Evolutionary conservation across 2,329 filamentous ascomycete species (phyloP).

Genomic region (Orbilia oligospora): DNA sequence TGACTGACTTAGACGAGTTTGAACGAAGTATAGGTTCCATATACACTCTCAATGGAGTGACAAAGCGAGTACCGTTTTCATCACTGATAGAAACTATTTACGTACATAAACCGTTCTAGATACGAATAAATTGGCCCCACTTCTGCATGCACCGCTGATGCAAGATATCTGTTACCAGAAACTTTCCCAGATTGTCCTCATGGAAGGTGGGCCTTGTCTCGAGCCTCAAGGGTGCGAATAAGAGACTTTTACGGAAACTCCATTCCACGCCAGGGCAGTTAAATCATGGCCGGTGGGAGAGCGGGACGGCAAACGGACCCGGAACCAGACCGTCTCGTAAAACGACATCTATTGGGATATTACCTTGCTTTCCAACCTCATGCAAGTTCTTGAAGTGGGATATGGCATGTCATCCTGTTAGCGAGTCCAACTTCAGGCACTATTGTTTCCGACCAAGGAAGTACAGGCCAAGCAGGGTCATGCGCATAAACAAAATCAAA

Average conservation of each 20-base stretch:
- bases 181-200: neutral
- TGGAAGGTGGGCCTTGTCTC: neutral
- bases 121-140: neutral
- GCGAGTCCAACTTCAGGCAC: neutral
- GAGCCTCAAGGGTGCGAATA: neutral
- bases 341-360: neutral
- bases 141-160: neutral
- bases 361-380: neutral
- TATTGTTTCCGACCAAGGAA: neutral
- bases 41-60: neutral
- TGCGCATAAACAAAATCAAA: neutral
- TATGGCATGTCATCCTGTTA: neutral
- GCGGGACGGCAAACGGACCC: neutral
- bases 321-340: neutral
- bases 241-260: neutral
- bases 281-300: neutral
- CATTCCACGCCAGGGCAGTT: neutral
- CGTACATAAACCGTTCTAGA: neutral
- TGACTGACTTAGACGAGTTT: no score
- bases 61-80: neutral
- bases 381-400: neutral
- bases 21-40: no score
- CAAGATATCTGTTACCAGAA: neutral
- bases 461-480: neutral
- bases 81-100: neutral